phyloP scores from a whole-genome alignment of 306 rosid species.

The Vigna reflexopilosa region DNA sequence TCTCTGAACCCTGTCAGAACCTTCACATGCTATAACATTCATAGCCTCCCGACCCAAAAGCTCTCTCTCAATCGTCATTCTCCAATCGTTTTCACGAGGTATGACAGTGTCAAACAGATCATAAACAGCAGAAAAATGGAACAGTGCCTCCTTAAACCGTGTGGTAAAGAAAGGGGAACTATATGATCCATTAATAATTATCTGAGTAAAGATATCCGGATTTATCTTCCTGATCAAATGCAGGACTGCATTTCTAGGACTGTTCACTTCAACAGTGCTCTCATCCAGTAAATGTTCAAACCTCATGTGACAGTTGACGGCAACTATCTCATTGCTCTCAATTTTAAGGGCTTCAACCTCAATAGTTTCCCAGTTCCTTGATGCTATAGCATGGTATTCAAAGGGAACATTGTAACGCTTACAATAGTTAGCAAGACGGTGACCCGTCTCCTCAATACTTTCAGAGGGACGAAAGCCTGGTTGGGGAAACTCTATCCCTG shows the following conservation, averaged over 20 bases:
- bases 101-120: conserved; percentile 60
- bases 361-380: conserved; percentile 71
- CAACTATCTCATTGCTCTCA: conserved; percentile 56
- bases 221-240: conserved; percentile 70
- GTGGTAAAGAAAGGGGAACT: conserved; percentile 75
- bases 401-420: conserved; percentile 74
- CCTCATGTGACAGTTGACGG: conserved; percentile 58
- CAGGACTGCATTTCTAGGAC: conserved; percentile 71
- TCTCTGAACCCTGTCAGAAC: conserved; percentile 74
- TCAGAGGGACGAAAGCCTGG: conserved; percentile 75
- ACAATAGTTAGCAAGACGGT: conserved; percentile 71
- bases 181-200: conserved; percentile 60
- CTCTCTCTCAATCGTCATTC: conserved; percentile 65
- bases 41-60: conserved; percentile 63
- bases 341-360: conserved; percentile 60
- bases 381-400: conserved; percentile 61
- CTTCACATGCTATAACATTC: conserved; percentile 85
- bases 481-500: conserved; percentile 79
- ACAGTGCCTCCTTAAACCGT: conserved; percentile 75
- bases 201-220: conserved; percentile 65
- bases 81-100: conserved; percentile 55
- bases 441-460: conserved; percentile 71
- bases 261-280: conserved; percentile 55
- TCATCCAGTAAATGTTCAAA: conserved; percentile 70
- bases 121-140: conserved; percentile 68